Evolutionary conservation across 2,329 filamentous ascomycete species (phyloP), one percentile per base, ranked within the genome.

Genomic region (Cercospora sp.): DNA sequence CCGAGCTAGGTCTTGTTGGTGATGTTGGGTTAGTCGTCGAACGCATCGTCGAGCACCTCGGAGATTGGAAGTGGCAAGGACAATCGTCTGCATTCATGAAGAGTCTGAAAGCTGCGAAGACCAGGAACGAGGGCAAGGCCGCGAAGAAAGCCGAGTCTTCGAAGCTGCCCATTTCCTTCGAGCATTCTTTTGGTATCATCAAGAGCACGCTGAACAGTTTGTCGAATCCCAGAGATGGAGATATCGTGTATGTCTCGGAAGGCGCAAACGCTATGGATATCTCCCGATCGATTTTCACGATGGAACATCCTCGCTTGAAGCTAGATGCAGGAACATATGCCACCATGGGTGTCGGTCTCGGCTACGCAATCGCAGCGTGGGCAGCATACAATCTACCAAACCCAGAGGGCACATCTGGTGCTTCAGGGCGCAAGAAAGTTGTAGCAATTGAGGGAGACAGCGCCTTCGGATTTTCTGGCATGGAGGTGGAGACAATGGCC

Each of bases 251-350:
- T 69, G 79, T 88, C 40, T 86, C 85, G 1, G 85, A 88, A 77
- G 86, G 86, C 6, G 85, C 86, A 8, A 87, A 87, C 72, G 87
- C 86, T 6, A 88, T 88, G 86, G 86, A 88, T 71, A 87, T 88
- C 63, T 86, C 84, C 2, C 83, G 86, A 21, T 84, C 83, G 12
- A 80, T 83, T 53, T 88, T 88, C 73, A 81, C 83, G 0, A 79
- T 88, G 18, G 79, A 85, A 32, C 81, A 86, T 70, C 86, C 86
- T 2, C 82, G 86, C 18, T 81, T 86, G 16, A 82, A 84, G 24
- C 82, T 88, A 24, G 86, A 88, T 74, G 86, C 86, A 3, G 86
- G 86, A 1, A 87, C 85, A 0, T 84, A 86, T 68, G 86, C 85
- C 3, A 88, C 86, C 1, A 88, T 88, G 86, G 86, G 86, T 1